Evolutionary conservation across 208 protist genomes (phyloP), one percentile per base, ranked within the genome.

Genomic region (Acanthamoeba culbertsoni): DNA sequence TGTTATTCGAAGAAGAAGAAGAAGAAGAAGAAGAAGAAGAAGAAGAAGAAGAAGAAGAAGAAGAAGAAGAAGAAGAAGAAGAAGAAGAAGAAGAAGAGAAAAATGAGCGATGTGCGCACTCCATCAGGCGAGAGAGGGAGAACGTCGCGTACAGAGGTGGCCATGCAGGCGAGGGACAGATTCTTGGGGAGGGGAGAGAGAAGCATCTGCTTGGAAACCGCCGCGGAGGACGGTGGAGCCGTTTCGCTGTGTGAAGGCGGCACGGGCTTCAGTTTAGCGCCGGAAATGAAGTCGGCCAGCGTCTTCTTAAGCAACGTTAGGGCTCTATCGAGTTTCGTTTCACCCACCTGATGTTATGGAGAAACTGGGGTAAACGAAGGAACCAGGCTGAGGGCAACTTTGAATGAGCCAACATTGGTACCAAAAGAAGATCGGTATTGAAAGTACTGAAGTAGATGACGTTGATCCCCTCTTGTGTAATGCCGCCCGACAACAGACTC

Each of bases 381-480:
- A 86, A 86, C 18, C n/a, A 14, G 65, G n/a, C 43, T n/a, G n/a
- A n/a, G n/a, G n/a, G n/a, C n/a, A 63, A 88, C 35, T 57, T 42
- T 2, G 42, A 12, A 57, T 88, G 23, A 31, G 23, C 55, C 20
- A 23, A 68, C 75, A 31, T 28, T 37, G 33, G n/a, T 89, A 91
- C 86, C 5, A 91, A 28, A 5, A 91, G 51, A n/a, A 91, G 46
- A 28, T 91, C 86, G 8, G 86, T 91, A 33, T 91, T 91, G 59
- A 77, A 91, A 20, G 86, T 91, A 33, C 86, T 91, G 59, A 91
- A 55, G 45, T 91, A 91, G 43, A 91, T 91, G 33, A 91, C 59
- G 55, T 73, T 91, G 57, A 91, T 91, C 35, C 86, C 86, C 40
- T 65, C 86, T 40, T 65, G 59, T 18, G 86, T 73, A 33, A 91